Evolutionary conservation across 441 rosid genomes (phyloP), one percentile per base, ranked within the genome.

Genomic region (Arabidopsis hybrid): DNA sequence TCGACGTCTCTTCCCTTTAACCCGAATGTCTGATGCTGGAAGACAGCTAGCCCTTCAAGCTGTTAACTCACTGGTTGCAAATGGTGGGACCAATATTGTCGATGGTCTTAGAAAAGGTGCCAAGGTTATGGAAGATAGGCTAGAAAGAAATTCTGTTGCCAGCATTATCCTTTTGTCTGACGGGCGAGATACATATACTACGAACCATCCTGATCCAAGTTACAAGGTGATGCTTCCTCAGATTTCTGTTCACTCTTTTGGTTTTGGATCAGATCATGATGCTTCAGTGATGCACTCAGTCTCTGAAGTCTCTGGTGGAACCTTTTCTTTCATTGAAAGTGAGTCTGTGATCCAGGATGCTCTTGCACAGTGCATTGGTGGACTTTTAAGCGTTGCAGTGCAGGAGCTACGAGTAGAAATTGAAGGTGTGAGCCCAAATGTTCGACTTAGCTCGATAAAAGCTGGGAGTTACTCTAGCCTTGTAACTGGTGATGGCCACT

Each of bases 291-390:
- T 92, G 99, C 97, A 92, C 83, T 89, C 93, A 4, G 88, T 95
- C 51, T 92, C 98, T 31, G 92, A 91, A 79, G 80, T 72, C 14
- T 91, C 98, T 5, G 95, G 98, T 16, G 99, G 99, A 31, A 95
- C 98, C 0, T 95, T 92, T 82, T 92, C 98, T 26, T 95, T 95
- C 75, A 92, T 92, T 2, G 99, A 92, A 81, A 87, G 88, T 0
- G 98, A 92, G 78, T 81, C 91, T 53, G 91, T 85, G 50, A 89
- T 95, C 60, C 99, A 95, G 78, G 99, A 95, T 66, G 97, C 99
- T 62, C 91, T 92, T 82, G 99, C 99, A 14, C 99, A 92, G 75
- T 95, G 99, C 81, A 92, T 95, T 17, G 99, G 99, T 17, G 99
- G 99, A 21, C 89, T 95, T 69, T 60, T 75, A 42, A 75, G 79